Conservation (phyloP, 202 grass and related monocot species). For the Panicum virgatum region DNA sequence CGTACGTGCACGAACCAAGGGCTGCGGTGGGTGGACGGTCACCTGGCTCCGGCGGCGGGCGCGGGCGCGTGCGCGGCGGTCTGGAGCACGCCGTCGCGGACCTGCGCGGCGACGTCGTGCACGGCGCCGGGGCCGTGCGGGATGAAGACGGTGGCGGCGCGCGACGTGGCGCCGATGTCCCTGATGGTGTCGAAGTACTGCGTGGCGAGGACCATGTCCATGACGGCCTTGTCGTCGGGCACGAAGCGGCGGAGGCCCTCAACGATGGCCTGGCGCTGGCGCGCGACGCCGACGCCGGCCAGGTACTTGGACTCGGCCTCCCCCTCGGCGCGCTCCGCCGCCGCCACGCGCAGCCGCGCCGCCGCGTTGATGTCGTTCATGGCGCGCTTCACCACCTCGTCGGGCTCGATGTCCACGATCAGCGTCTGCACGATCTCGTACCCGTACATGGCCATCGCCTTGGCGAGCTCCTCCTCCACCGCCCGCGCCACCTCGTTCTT, state of each 20-base stretch:
- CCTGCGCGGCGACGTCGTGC: conserved; percentile 48
- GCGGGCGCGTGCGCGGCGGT: not conserved
- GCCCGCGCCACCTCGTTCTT: conserved; percentile 52
- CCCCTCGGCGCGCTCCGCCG: conserved; percentile 57
- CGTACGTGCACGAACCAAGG: not conserved
- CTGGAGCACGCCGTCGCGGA: conserved; percentile 56
- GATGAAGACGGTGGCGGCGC: conserved; percentile 53
- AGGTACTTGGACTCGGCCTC: conserved; percentile 63
- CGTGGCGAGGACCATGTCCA: conserved; percentile 69
- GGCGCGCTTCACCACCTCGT: conserved; percentile 57
- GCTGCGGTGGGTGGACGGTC: too few species aligned
- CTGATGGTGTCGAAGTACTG: conserved; percentile 74
- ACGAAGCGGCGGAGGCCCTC: conserved; percentile 50
- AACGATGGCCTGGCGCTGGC: conserved; percentile 58
- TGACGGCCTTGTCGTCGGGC: conserved; percentile 53
- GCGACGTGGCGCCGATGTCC: conserved; percentile 43
- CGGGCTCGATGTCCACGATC: conserved; percentile 78
- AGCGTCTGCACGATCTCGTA: conserved; percentile 88
- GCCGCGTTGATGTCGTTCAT: conserved; percentile 48
- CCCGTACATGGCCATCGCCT: conserved; percentile 72
- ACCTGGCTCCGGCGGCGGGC: not conserved
- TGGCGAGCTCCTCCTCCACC: conserved; percentile 58
- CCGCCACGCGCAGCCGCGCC: conserved; percentile 53
- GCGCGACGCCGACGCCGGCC: conserved; percentile 51
- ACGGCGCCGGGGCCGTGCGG: conserved; percentile 50